Conservation (phyloP, 2,329 filamentous ascomycete species). For the Calycina herbarum region DNA sequence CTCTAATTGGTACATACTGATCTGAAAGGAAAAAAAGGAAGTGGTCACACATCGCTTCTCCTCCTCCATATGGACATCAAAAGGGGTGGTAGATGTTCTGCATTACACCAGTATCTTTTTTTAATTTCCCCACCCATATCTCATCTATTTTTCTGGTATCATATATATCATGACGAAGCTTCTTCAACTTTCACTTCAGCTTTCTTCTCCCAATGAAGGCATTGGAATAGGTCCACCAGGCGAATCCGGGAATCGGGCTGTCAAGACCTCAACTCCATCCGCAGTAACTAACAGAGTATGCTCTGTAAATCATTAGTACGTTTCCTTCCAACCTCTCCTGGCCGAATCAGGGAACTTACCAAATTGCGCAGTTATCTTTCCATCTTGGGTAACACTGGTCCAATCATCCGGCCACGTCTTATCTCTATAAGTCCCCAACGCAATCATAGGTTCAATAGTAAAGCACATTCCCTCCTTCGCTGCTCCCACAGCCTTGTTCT, state of each 20-base stretch:
- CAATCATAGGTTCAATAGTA: slow-evolving; percentile 99
- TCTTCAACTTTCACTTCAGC: background rate
- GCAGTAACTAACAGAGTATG: slow-evolving; percentile 84
- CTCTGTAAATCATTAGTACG: slow-evolving; percentile 49
- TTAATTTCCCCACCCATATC: background rate
- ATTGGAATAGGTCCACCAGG: slow-evolving; percentile 72
- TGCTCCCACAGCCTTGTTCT: slow-evolving; percentile 94
- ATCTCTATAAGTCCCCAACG: slow-evolving; percentile 84
- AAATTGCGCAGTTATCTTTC: slow-evolving; percentile 88
- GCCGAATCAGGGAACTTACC: slow-evolving; percentile 51
- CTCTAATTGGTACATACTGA: too few species aligned
- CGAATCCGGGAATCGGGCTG: slow-evolving; percentile 61
- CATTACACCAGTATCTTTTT: background rate
- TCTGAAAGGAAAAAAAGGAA: too few species aligned
- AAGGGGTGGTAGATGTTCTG: background rate
- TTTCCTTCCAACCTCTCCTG: background rate
- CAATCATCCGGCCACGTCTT: slow-evolving; percentile 98
- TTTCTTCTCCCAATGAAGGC: slow-evolving; percentile 38
- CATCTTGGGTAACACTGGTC: slow-evolving; percentile 93
- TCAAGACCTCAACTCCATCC: slow-evolving; percentile 78
- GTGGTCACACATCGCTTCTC: too few species aligned
- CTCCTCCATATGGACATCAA: too few species aligned
- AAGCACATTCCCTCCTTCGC: slow-evolving; percentile 98
- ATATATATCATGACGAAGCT: background rate
- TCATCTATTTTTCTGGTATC: background rate